Evolutionary conservation across 2,329 filamentous ascomycete species (phyloP).

Genomic region (Ceratocystis cacaofunesta): DNA sequence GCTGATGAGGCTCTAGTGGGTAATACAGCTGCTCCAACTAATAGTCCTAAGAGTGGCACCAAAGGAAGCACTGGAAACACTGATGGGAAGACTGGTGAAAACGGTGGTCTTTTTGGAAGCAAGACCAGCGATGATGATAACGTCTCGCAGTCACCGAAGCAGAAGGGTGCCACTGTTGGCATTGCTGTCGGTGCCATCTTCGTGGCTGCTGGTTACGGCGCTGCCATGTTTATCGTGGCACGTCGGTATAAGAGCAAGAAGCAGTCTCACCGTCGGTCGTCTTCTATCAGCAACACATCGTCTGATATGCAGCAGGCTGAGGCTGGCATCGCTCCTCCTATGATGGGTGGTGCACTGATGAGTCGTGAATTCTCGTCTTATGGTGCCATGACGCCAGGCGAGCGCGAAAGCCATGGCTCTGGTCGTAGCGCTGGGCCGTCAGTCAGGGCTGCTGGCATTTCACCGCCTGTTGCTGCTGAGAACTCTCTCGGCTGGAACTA

Average conservation of each 20-base stretch:
- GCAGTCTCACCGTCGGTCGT: conserved; percentile 59
- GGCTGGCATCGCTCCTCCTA: conserved; percentile 36
- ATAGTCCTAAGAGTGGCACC: not conserved
- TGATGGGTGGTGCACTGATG: conserved; percentile 56
- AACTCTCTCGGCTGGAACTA: conserved; percentile 94
- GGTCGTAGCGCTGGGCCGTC: conserved; percentile 42
- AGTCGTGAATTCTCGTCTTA: conserved; percentile 43
- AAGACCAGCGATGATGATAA: conserved; percentile 30
- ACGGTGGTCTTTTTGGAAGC: conserved; percentile 21
- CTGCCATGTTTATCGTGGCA: conserved; percentile 86
- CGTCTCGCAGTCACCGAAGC: conserved; percentile 40
- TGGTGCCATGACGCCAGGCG: conserved; percentile 32
- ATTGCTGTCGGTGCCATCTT: conserved; percentile 65
- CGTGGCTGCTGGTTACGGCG: conserved; percentile 75
- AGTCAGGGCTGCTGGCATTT: conserved; percentile 53
- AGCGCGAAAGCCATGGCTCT: conserved; percentile 49
- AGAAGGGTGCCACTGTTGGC: conserved; percentile 47
- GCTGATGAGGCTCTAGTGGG: conserved; percentile 28
- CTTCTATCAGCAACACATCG: conserved; percentile 47
- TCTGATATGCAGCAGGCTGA: conserved; percentile 35
- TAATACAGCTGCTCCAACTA: conserved; percentile 25
- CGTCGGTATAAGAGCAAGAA: conserved; percentile 80
- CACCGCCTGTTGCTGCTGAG: conserved; percentile 77
- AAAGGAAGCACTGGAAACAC: not conserved
- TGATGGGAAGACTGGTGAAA: conserved; percentile 9